Evolutionary conservation across 2,329 filamentous ascomycete species (phyloP), one percentile per base, ranked within the genome.

Genomic region (Gliomastix tumulicola): DNA sequence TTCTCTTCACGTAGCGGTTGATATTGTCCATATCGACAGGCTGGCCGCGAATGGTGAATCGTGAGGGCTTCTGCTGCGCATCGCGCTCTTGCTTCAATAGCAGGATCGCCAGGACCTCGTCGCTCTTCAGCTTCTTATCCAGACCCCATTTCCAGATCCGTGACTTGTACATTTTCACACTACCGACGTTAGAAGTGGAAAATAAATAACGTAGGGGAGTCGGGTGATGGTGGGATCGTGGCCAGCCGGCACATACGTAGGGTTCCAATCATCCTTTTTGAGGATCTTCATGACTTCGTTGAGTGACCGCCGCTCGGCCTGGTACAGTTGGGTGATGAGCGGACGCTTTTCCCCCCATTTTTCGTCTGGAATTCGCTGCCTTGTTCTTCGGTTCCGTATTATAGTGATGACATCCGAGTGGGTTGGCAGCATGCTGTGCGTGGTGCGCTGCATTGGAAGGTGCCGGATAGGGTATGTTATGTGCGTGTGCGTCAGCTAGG

Each of bases 141-240:
- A 65, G 53, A 6, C 59, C 56, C 62, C 62, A 65, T 43, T 59
- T 57, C 50, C 55, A 60, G 33, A 65, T 62, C 31, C 60, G 55
- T 30, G 60, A 63, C 50, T 65, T 65, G 48, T 60, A 65, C 59
- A 65, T 65, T 44, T 62, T 63, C 37, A 60, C 57, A 17, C 60
- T 63, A 38, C 18, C 15, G 10, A 28, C 17, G 25, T 28, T 13
- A 28, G 25, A 12, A 28, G 15, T 21, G 18, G 18, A 34, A 34
- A 21, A 19, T 12, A 4, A 36, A 15, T 25, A n/a, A 7, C 7
- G 25, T 28, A 16, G 17, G n/a, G 25, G 25, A 13, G 25, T 13
- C 13, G 10, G 25, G 17, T 16, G 22, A 9, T 13, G 10, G 17
- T 28, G 11, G 7, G 25, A 16, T n/a, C 13, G 25, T 13, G 25